Evolutionary conservation across 306 rosid species (phyloP).

Genomic region (Quercus variabilis): DNA sequence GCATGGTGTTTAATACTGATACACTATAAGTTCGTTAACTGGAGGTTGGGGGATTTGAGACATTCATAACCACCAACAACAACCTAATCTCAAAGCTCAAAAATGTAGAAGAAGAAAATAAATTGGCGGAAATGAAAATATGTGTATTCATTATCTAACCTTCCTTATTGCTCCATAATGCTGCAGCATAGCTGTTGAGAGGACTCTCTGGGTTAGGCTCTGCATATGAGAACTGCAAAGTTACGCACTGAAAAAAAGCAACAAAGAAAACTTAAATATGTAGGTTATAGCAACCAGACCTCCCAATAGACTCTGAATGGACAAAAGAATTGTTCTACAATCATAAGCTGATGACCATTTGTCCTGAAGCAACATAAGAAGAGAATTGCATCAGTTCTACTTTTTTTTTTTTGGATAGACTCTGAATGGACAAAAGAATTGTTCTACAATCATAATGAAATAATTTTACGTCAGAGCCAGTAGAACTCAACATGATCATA

Average conservation of each 20-base stretch:
- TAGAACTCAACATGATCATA: not conserved
- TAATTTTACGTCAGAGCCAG: not conserved
- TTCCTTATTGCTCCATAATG: constrained; percentile 81
- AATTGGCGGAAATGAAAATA: not conserved
- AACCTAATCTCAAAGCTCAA: not conserved
- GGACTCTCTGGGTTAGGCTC: constrained; percentile 97
- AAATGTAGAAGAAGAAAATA: not conserved
- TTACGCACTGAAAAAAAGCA: constrained; percentile 25
- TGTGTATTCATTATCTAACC: constrained; percentile 37
- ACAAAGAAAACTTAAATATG: constrained; percentile 12
- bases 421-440: too few relatives aligned
- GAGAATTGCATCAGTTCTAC: constrained; percentile 9
- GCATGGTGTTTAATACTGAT: not conserved
- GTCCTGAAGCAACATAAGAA: constrained; percentile 47
- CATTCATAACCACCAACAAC: not conserved
- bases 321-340: constrained; percentile 92
- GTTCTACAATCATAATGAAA: not conserved
- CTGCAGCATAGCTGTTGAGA: constrained; percentile 87
- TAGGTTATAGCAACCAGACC: constrained; percentile 44
- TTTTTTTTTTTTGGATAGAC: too few relatives aligned
- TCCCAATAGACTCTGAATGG: constrained; percentile 92
- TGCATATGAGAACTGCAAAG: constrained; percentile 36
- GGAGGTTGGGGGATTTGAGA: not conserved
- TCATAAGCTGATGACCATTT: constrained; percentile 99
- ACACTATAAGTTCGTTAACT: not conserved